Percentiles rank a stretch among this genome's conserved stretches.
Evolutionary conservation across 2,329 filamentous ascomycete species (phyloP).

Genomic region (Arthroderma sp.): DNA sequence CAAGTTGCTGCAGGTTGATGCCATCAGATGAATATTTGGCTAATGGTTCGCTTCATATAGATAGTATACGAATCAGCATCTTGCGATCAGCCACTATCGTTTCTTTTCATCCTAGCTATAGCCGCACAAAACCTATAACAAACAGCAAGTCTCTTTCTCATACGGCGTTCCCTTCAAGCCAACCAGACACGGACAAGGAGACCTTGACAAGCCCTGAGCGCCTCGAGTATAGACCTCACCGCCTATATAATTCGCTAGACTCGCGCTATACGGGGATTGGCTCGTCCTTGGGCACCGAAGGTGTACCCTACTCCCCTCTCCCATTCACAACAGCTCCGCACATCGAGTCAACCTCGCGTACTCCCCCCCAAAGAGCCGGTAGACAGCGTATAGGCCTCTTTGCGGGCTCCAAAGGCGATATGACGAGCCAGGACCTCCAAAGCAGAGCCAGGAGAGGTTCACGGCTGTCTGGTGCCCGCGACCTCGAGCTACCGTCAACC

Average conservation of each 20-base stretch:
- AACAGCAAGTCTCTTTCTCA: background rate
- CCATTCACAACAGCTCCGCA: background rate
- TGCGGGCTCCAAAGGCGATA: background rate
- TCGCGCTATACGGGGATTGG: background rate
- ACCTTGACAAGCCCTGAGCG: background rate
- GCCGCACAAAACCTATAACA: background rate
- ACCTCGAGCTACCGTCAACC: background rate
- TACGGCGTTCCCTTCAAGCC: background rate
- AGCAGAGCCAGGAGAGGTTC: background rate
- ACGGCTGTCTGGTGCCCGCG: background rate
- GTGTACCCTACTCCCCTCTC: background rate
- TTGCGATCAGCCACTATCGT: background rate
- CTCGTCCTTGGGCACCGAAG: background rate
- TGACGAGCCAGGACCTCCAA: background rate
- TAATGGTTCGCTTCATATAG: background rate
- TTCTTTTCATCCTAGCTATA: background rate
- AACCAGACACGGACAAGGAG: background rate
- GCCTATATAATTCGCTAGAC: background rate
- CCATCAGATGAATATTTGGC: background rate
- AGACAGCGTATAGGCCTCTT: background rate
- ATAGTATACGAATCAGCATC: slow-evolving; percentile 1
- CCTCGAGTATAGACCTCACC: background rate
- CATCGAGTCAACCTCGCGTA: background rate
- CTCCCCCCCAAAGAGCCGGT: background rate
- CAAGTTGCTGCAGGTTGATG: background rate